phyloP scores from a whole-genome alignment of 73 alveolate species.

The Urostyla sp. region DNA sequence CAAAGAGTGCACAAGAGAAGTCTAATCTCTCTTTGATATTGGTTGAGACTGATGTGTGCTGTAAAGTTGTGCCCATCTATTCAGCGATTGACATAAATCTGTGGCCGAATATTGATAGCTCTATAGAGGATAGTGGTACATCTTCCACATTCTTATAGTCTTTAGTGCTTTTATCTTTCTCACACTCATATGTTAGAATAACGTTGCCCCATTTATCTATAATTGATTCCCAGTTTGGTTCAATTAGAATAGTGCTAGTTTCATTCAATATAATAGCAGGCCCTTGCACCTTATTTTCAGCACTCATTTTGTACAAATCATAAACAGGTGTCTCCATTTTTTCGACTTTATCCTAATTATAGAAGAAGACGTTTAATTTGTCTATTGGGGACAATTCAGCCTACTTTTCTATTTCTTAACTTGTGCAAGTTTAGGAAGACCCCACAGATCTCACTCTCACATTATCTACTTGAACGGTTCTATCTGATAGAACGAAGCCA shows the following conservation, averaged over 20 bases:
- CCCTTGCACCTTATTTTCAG: slow-evolving; percentile 67
- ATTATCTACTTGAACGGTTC: slow-evolving; percentile 72
- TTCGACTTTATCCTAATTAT: slow-evolving; percentile 23
- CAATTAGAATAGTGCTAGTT: slow-evolving; percentile 82
- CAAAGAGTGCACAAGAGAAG: slow-evolving; percentile 91
- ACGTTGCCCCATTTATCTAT: slow-evolving; percentile 63
- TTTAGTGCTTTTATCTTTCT: background rate
- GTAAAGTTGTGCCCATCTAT: slow-evolving; percentile 88
- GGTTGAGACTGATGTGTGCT: slow-evolving; percentile 82
- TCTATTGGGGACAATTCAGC: slow-evolving; percentile 1
- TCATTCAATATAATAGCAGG: slow-evolving; percentile 83
- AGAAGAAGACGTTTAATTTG: slow-evolving; percentile 47
- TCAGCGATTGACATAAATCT: slow-evolving; percentile 94
- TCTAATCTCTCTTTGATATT: slow-evolving; percentile 93
- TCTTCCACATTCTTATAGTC: slow-evolving; percentile 20
- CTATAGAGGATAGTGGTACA: slow-evolving; percentile 68
- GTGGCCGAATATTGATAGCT: slow-evolving; percentile 78
- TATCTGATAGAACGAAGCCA: slow-evolving; percentile 74
- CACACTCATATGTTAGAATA: slow-evolving; percentile 32
- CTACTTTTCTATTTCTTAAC: slow-evolving; percentile 5
- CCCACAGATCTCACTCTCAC: slow-evolving; percentile 72
- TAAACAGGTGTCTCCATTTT: slow-evolving; percentile 68
- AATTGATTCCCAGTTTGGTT: slow-evolving; percentile 66
- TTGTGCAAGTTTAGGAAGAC: background rate
- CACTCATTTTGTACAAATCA: slow-evolving; percentile 62